phyloP scores from a whole-genome alignment of 2,329 filamentous ascomycete species.

The Beauveria asiatica region DNA sequence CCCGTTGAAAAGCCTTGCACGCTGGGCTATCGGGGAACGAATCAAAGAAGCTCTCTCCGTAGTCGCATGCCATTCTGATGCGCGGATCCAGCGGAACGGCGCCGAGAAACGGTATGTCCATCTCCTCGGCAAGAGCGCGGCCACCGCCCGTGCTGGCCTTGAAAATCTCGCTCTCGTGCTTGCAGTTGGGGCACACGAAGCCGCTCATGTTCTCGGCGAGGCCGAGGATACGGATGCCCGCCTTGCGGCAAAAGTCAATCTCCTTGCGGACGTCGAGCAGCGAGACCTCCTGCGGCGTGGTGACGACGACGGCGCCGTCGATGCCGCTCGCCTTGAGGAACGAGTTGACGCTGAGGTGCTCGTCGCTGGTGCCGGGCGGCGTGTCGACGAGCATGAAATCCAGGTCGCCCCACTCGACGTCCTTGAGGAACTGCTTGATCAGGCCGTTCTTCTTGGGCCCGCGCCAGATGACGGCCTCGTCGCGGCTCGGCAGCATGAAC shows the following conservation, averaged over 20 bases:
- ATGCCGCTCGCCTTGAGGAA: conserved; percentile 87
- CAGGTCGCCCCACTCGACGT: conserved; percentile 94
- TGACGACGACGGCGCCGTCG: conserved; percentile 86
- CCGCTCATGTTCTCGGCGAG: conserved; percentile 97
- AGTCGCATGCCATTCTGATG: conserved; percentile 95
- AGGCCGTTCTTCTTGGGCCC: conserved; percentile 97
- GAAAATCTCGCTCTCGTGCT: conserved; percentile 77
- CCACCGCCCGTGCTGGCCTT: conserved; percentile 85
- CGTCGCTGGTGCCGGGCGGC: conserved; percentile 88
- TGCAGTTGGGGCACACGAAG: conserved; percentile 92
- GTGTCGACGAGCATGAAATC: conserved; percentile 93
- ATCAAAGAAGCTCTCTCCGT: conserved; percentile 94
- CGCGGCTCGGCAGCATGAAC: conserved; percentile 90
- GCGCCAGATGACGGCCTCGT: conserved; percentile 95
- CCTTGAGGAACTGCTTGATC: conserved; percentile 96
- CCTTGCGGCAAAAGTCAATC: conserved; percentile 95
- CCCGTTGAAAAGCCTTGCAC: conserved; percentile 68
- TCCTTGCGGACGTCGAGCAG: conserved; percentile 93
- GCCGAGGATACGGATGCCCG: conserved; percentile 78
- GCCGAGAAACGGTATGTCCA: conserved; percentile 80
- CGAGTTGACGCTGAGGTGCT: conserved; percentile 89
- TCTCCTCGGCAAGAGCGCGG: conserved; percentile 69
- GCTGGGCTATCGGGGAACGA: conserved; percentile 89
- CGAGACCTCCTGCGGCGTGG: conserved; percentile 89
- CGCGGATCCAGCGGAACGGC: conserved; percentile 85